Evolutionary conservation across 148 eudicot genomes (phyloP), one percentile per base, ranked within the genome.

Genomic region (Camellia sinensis): DNA sequence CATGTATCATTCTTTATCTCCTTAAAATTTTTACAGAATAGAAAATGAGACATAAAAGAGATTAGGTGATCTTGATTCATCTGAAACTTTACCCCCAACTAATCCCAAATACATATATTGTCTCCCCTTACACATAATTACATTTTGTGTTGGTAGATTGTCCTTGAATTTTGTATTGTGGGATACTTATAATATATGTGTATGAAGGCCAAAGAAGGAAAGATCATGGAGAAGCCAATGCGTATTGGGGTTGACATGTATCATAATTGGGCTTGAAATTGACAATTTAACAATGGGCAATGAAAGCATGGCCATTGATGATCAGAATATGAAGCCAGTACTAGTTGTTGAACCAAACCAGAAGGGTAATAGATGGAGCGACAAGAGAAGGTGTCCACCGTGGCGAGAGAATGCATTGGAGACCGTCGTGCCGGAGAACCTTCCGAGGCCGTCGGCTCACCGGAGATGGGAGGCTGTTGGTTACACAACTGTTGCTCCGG

Each of bases 401-500:
- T 95, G 97, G 98, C 82, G 78, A 46, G n/a, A 84, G 79, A 93
- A 91, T 81, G 89, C 97, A 2, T 82, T 89, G 3, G 98, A 95
- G 75, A 93, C 90, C 2, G 84, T 95, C 72, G 97, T 95, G 74
- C 98, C 98, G 29, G 98, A 95, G 70, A 87, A 95, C 65, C 87
- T 95, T 2, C 98, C 98, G 4, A 83, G 98, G 82, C 96, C 94
- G 19, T 85, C 86, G 53, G 86, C 89, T 67, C 86, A 75, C 52
- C 90, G 94, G 54, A 85, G 83, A 37, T 90, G 94, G 96, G 97
- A 91, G 75, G 73, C 79, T 0, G 89, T 89, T 37, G 90, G 83
- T 17, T 65, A 61, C 62, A 21, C 79, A 22, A 67, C 65, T 22
- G 44, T 71, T 3, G 90, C 94, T 41, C 93, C 91, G 0, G 4